These are phyloP conservation scores for Rosa rugosa DNA, from an alignment of 306 rosid species.

Conservation along the genomic window DNA sequence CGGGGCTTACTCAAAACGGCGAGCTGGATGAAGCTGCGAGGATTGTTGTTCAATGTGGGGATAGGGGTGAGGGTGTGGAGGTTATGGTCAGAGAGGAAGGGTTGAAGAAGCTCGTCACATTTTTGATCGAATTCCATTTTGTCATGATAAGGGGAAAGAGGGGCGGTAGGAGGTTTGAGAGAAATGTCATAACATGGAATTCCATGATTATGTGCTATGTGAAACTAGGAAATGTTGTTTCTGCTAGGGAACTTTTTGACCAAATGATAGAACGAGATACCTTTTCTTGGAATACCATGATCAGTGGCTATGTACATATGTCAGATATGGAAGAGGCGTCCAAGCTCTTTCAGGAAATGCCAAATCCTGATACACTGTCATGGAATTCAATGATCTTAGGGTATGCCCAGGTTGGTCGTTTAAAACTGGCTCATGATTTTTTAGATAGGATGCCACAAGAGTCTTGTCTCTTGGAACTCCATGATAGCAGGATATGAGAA, in stretches of 20 bases:
- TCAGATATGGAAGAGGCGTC: neutral
- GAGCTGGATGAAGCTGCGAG: neutral
- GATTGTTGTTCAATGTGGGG: neutral
- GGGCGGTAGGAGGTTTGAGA: neutral
- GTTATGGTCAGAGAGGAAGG: neutral
- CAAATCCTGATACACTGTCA: neutral
- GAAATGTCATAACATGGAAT: neutral
- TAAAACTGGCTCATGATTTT: neutral
- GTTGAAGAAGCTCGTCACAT: neutral
- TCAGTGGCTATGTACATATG: neutral
- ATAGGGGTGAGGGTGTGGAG: neutral
- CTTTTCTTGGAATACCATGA: neutral
- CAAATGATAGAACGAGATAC: neutral
- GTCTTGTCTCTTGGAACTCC: neutral
- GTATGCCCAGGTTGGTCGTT: neutral
- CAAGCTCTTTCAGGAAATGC: neutral
- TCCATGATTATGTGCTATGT: conserved; percentile 1
- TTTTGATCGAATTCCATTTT: neutral
- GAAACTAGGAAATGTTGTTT: neutral
- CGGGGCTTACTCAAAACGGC: neutral
- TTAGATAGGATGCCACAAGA: neutral
- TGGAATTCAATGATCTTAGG: conserved; percentile 1
- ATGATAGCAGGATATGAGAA: neutral
- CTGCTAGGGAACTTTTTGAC: neutral
- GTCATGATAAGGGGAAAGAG: neutral